Evolutionary conservation across 1,284 basidiomycete species (phyloP), one percentile per base, ranked within the genome.

Genomic region (Paramarasmius palmivorus): DNA sequence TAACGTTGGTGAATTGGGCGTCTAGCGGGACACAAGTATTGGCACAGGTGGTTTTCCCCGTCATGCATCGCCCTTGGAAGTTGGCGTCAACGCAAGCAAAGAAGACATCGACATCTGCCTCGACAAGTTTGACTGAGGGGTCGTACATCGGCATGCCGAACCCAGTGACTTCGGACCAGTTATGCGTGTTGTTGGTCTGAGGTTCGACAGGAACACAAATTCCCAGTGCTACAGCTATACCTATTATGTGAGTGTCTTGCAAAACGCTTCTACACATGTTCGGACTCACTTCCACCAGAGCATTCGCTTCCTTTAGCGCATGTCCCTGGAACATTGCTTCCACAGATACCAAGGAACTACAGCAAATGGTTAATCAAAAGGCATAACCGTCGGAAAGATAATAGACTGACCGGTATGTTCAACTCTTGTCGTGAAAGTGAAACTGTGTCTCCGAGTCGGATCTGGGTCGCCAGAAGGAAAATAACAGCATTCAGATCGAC

Each of bases 11-110:
- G 10, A 14, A 50, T 7, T 32, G 37, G n/a, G 19, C 12, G 35
- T 14, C 34, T 17, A 54, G 26, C 9, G 17, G 20, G 22, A 44
- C 23, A 26, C 53, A 54, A 34, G 50, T 44, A 26, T 54, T 48
- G 34, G n/a, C n/a, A n/a, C 53, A 54, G 3, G 10, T 38, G 12
- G 44, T 14, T 8, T 20, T 41, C 25, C 36, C 19, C 15, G 20
- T 20, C 12, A 50, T 22, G 29, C 53, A 54, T 10, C 10, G 2
- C 22, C 53, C 53, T 15, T 17, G 15, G 34, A 54, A 54, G 19
- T 54, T 39, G 36, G 53, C 47, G 25, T 54, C 53, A n/a, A 38
- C 50, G 26, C 53, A 54, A 10, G 26, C 39, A 3, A 50, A 2
- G 37, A 54, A 54, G 6, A 50, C 53, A 4, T 20, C 37, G 23